A percentile compares a stretch with the other conserved stretches of the same genome.
Evolutionary conservation across 192 early-diverging fungal genomes (phyloP).

Genomic region (Jimgerdemannia flammicorona): DNA sequence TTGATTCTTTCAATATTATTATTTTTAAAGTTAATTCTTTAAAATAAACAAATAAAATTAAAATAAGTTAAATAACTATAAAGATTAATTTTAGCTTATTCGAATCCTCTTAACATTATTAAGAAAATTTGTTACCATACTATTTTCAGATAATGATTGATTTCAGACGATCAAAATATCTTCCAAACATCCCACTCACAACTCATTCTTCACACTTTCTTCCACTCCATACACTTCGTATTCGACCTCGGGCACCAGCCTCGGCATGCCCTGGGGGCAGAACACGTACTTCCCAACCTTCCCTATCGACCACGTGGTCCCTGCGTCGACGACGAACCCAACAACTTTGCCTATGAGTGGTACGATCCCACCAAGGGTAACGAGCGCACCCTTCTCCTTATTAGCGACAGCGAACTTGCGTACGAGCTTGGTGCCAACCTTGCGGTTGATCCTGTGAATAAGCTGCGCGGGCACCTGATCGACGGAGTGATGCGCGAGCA

Average conservation of each 20-base stretch:
- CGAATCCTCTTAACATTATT: too few species aligned
- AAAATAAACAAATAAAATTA: too few species aligned
- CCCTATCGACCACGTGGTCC: slow-evolving; percentile 27
- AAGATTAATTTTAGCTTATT: too few species aligned
- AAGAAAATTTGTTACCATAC: too few species aligned
- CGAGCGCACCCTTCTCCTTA: neutral
- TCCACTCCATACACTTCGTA: neutral
- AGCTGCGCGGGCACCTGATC: slow-evolving; percentile 24
- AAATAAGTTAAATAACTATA: too few species aligned
- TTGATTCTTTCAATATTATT: too few species aligned
- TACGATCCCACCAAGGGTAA: slow-evolving; percentile 9
- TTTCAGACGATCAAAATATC: too few species aligned
- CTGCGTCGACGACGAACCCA: slow-evolving; percentile 28
- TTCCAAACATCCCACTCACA: neutral
- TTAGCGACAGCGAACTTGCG: neutral
- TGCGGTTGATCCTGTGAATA: slow-evolving; percentile 9
- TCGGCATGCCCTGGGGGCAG: slow-evolving; percentile 17
- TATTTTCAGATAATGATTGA: too few species aligned
- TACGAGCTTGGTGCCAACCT: slow-evolving; percentile 22
- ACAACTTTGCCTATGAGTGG: slow-evolving; percentile 28
- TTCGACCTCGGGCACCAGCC: neutral
- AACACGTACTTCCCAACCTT: slow-evolving; percentile 41
- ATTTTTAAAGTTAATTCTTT: too few species aligned
- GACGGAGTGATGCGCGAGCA: slow-evolving; percentile 10
- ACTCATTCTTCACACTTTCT: neutral